These are phyloP conservation scores for Verticillium nubilum DNA, from an alignment of 2,329 filamentous ascomycete species.

Conservation along the genomic window DNA sequence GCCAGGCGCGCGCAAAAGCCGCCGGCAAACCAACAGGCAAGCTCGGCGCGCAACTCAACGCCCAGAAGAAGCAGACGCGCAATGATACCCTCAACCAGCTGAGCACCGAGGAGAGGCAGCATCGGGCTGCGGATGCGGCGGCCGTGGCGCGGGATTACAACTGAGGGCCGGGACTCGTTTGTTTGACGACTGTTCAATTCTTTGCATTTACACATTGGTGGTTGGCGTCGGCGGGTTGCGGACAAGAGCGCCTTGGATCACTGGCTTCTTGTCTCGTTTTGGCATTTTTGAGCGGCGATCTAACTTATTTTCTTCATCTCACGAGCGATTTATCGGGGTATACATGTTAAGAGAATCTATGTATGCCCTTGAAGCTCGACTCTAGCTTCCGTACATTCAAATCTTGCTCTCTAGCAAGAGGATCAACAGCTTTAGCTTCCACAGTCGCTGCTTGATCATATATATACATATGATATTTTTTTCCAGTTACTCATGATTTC, in stretches of 20 bases:
- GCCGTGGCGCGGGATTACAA: conserved; percentile 22
- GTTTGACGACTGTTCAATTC: neutral
- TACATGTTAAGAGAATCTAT: neutral
- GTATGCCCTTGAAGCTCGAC: too few relatives aligned
- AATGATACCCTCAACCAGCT: conserved; percentile 61
- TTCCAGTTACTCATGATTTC: too few relatives aligned
- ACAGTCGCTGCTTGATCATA: too few relatives aligned
- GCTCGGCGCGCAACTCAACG: conserved; percentile 63
- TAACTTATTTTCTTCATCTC: neutral
- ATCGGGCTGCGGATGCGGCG: conserved; percentile 62
- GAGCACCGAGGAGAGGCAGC: conserved; percentile 59
- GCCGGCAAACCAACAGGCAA: conserved; percentile 58
- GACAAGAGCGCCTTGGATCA: neutral
- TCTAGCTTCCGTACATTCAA: neutral
- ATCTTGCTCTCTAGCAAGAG: too few relatives aligned
- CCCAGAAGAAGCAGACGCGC: conserved; percentile 70
- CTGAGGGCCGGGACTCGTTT: conserved; percentile 8
- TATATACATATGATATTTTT: too few relatives aligned
- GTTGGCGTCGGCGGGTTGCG: neutral
- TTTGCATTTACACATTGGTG: neutral
- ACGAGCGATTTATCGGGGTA: neutral
- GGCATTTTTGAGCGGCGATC: neutral
- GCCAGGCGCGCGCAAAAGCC: conserved; percentile 63
- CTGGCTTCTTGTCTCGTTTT: neutral
- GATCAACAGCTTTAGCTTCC: too few relatives aligned